Conservation (phyloP, 495 filamentous ascomycete species). For the Neurospora terricola region DNA sequence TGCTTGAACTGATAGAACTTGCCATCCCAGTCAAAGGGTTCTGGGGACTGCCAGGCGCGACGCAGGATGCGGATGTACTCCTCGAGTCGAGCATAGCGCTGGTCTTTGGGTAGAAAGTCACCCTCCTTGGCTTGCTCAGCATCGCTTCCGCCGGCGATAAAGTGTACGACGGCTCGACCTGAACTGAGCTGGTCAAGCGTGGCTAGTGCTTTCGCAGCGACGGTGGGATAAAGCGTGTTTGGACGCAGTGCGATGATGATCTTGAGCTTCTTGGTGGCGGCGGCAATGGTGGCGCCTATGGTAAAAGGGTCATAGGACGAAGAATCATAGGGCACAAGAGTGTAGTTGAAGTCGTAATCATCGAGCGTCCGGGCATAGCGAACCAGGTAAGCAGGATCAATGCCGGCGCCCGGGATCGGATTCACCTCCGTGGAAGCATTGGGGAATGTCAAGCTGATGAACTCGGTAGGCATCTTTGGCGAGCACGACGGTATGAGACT, state of each 20-base stretch:
- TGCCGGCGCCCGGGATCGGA: slow-evolving; percentile 34
- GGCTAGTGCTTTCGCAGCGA: slow-evolving; percentile 45
- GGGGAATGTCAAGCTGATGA: slow-evolving; percentile 42
- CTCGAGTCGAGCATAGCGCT: slow-evolving; percentile 42
- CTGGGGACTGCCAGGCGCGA: slow-evolving; percentile 39
- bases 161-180: slow-evolving; percentile 45
- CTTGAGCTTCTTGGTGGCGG: slow-evolving; percentile 43
- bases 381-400: slow-evolving; percentile 37
- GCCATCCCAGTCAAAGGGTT: slow-evolving; percentile 45
- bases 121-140: slow-evolving; percentile 43
- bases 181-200: slow-evolving; percentile 42
- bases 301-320: slow-evolving; percentile 43
- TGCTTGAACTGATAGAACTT: slow-evolving; percentile 42
- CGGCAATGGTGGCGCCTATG: slow-evolving; percentile 39
- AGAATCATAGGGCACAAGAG: slow-evolving; percentile 43
- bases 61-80: slow-evolving; percentile 45
- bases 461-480: slow-evolving; percentile 39
- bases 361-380: slow-evolving; percentile 42
- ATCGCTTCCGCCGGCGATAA: slow-evolving; percentile 46
- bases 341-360: slow-evolving; percentile 46
- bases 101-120: slow-evolving; percentile 42
- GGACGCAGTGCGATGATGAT: slow-evolving; percentile 48
- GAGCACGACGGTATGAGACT: not conserved
- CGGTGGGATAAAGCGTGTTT: slow-evolving; percentile 45
- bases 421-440: slow-evolving; percentile 41